Percentiles rank a stretch among this genome's conserved stretches.
Conservation (phyloP, 169 alveolate genomes). For the Cryptosporidium canis region DNA sequence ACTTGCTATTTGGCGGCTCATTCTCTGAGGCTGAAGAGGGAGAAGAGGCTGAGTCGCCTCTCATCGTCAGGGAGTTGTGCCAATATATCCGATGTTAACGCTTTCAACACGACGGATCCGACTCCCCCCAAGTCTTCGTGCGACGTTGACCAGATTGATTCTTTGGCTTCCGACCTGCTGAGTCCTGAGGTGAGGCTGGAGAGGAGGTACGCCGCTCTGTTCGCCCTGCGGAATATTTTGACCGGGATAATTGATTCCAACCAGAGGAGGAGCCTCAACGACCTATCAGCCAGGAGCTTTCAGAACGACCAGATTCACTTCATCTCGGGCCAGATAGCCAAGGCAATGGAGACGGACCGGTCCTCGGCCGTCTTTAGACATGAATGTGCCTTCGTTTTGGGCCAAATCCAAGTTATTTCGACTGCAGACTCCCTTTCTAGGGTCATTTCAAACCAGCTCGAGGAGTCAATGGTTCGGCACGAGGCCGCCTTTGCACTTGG, state of each 20-base stretch:
- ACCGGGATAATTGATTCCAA: slow-evolving; percentile 56
- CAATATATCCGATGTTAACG: slow-evolving; percentile 71
- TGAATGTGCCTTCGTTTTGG: slow-evolving; percentile 92
- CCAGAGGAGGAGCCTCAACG: slow-evolving; percentile 66
- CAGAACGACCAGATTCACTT: neutral
- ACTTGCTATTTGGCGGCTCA: slow-evolving; percentile 19
- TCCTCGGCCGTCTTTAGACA: slow-evolving; percentile 89
- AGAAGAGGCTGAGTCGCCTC: slow-evolving; percentile 55
- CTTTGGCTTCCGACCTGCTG: slow-evolving; percentile 50
- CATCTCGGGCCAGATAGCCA: slow-evolving; percentile 77
- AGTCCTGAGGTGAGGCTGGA: slow-evolving; percentile 69
- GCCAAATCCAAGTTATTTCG: slow-evolving; percentile 85
- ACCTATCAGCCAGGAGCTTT: neutral
- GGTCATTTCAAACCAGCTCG: slow-evolving; percentile 72
- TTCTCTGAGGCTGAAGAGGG: slow-evolving; percentile 73
- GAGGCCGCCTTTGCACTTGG: slow-evolving; percentile 93
- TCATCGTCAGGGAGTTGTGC: slow-evolving; percentile 14
- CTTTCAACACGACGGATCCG: slow-evolving; percentile 77
- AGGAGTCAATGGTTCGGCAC: slow-evolving; percentile 91
- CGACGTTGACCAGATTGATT: slow-evolving; percentile 11
- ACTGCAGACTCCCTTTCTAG: slow-evolving; percentile 80
- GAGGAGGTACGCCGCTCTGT: slow-evolving; percentile 80
- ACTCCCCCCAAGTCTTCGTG: slow-evolving; percentile 63
- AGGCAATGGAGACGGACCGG: slow-evolving; percentile 82
- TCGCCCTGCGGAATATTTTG: slow-evolving; percentile 78